Evolutionary conservation across 2,329 filamentous ascomycete genomes (phyloP).

Genomic region (Ceratocystiopsis minuta): DNA sequence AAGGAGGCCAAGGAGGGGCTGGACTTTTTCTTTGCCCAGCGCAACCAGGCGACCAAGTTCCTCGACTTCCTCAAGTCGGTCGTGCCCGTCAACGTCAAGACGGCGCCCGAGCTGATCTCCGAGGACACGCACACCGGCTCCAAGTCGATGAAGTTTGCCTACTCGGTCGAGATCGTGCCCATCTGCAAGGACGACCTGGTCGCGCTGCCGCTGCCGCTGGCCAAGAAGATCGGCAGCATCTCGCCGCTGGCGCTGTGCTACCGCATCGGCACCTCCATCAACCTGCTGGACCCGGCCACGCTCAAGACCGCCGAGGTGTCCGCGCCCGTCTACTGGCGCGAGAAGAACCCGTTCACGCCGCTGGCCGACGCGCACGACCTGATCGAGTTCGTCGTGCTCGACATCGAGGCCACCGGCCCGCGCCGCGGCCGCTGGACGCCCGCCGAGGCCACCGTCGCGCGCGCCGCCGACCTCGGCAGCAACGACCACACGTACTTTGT

Average conservation of each 20-base stretch:
- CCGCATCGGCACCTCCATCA: slow-evolving; percentile 74
- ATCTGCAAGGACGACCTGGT: slow-evolving; percentile 96
- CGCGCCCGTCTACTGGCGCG: slow-evolving; percentile 70
- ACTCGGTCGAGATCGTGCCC: slow-evolving; percentile 73
- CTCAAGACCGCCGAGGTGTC: slow-evolving; percentile 80
- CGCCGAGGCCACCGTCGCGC: slow-evolving; percentile 74
- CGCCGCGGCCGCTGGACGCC: slow-evolving; percentile 68
- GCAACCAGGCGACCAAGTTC: slow-evolving; percentile 71
- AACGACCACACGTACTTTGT: slow-evolving; percentile 84
- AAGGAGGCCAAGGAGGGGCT: slow-evolving; percentile 92
- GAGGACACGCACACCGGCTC: slow-evolving; percentile 80
- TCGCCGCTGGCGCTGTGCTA: slow-evolving; percentile 72
- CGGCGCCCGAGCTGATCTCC: slow-evolving; percentile 58
- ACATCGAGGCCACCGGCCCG: slow-evolving; percentile 65
- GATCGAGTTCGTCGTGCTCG: slow-evolving; percentile 85
- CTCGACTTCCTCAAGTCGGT: slow-evolving; percentile 66
- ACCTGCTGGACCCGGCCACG: slow-evolving; percentile 76
- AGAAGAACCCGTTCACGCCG: slow-evolving; percentile 53
- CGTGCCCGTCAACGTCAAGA: slow-evolving; percentile 40
- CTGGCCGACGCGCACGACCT: slow-evolving; percentile 73
- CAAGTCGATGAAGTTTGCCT: slow-evolving; percentile 90
- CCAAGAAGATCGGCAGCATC: slow-evolving; percentile 77
- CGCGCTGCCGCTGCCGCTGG: slow-evolving; percentile 76
- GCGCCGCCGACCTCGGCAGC: slow-evolving; percentile 66
- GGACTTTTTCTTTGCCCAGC: slow-evolving; percentile 82